Percentiles rank a stretch among this genome's conserved stretches.
phyloP scores from a whole-genome alignment of 2,329 filamentous ascomycete species.

The Penicillium concentricum region DNA sequence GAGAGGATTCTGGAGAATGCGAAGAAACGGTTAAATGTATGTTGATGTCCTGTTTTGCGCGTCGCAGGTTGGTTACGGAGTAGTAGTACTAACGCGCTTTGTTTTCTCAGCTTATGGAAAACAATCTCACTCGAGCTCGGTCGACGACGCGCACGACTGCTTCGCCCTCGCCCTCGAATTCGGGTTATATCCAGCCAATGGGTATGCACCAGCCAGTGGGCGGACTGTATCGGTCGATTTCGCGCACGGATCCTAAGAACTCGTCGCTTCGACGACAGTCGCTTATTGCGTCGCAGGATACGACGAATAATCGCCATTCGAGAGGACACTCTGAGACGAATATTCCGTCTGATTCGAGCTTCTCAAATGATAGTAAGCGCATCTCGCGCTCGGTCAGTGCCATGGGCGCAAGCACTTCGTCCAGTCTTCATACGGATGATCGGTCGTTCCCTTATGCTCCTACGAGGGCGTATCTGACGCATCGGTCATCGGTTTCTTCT shows the following conservation, averaged over 20 bases:
- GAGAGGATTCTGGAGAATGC: constrained; percentile 92
- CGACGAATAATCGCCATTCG: constrained; percentile 51
- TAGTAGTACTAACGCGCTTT: constrained; percentile 17
- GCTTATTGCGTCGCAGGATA: constrained; percentile 35
- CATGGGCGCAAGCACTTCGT: constrained; percentile 37
- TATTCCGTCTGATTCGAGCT: constrained; percentile 43
- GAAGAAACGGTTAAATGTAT: constrained; percentile 80
- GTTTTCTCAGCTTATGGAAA: constrained; percentile 76
- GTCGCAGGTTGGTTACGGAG: not conserved
- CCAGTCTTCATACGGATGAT: constrained; percentile 32
- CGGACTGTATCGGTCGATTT: constrained; percentile 44
- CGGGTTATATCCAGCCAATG: constrained; percentile 25
- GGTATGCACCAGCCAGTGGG: constrained; percentile 39
- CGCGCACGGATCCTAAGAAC: constrained; percentile 42
- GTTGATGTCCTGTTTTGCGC: constrained; percentile 32
- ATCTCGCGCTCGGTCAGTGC: constrained; percentile 64
- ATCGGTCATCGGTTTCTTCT: constrained; percentile 41
- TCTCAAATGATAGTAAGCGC: constrained; percentile 39
- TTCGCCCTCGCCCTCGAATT: constrained; percentile 36
- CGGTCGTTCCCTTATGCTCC: constrained; percentile 36
- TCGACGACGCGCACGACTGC: constrained; percentile 61
- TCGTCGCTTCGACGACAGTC: constrained; percentile 46
- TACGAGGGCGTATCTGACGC: constrained; percentile 33
- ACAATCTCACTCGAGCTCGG: constrained; percentile 77
- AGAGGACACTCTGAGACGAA: constrained; percentile 64